Base-by-base conservation (phyloP, 305 asterid species). In the Plantago coronopus region DNA sequence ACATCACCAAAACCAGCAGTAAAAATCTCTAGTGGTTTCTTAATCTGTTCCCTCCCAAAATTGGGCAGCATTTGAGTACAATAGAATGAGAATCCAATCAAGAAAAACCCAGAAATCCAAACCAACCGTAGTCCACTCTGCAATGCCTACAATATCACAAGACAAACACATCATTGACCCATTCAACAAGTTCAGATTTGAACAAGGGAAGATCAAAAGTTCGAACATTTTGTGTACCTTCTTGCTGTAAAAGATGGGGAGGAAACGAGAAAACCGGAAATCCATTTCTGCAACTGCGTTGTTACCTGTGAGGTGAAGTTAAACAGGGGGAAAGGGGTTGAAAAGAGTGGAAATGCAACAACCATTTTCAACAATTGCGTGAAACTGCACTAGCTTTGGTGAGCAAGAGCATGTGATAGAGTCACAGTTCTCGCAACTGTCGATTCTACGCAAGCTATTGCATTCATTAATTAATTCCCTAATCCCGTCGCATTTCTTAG, bases 41-140 rank as follows among this genome's bases (percentile, higher is more conserved):
- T 65, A 17, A 62, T 61, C 61, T 76, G 80, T 27, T 73, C 79
- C 64, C 62, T 74, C 57, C 67, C 65, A 53, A 77, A 64, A 69
- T 56, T 71, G 48, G 84, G 78, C 72, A 83, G 74, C 74, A 71
- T 74, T 61, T 72, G 89, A 65, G 94, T 89, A 31, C 89, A 71
- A 67, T 87, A 87, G 63, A 93, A 85, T 55, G 97, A 81, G 45
- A 80, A 63, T 16, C 72, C 76, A 67, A 89, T 85, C 76, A 93
- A 79, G 73, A 78, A 66, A 74, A 83, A 17, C 61, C 96, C 97
- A 77, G 80, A 79, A 31, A 82, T 57, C 99, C 99, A 93, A 69
- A 89, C 78, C 69, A 82, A 69, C 78, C 80, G 83, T 54, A 85
- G 62, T 48, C 91, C 97, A 68, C 77, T 74, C 63, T 72, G 78